Percentiles rank a stretch among this genome's conserved stretches.
Conservation (phyloP, 1,284 basidiomycete species). For the Cutaneotrichosporon dermatis region DNA sequence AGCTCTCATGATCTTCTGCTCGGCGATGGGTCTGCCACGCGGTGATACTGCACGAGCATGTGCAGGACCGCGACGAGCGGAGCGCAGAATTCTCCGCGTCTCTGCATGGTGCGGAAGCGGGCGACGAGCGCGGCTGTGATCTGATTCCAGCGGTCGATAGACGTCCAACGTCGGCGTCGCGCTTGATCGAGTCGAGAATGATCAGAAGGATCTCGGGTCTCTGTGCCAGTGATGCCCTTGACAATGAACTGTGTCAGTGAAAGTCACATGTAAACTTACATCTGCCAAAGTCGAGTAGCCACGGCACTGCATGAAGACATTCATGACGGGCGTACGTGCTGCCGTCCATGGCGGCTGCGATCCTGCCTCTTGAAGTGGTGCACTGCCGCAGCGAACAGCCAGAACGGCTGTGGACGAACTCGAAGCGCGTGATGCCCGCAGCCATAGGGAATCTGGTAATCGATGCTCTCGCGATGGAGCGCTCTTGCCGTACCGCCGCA, state of each 20-base stretch:
- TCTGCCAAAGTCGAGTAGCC: conserved; percentile 42
- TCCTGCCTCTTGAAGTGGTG: conserved; percentile 26
- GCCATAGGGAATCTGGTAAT: conserved; percentile 35
- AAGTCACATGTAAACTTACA: conserved; percentile 13
- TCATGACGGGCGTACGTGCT: conserved; percentile 40
- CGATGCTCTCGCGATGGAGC: conserved; percentile 24
- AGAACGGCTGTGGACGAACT: conserved; percentile 40
- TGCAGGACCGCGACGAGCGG: conserved; percentile 27
- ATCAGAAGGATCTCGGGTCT: conserved; percentile 38
- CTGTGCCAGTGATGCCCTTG: conserved; percentile 31
- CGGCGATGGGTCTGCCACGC: conserved; percentile 31
- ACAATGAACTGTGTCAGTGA: conserved; percentile 32
- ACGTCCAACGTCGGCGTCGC: conserved; percentile 46
- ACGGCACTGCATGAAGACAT: conserved; percentile 34
- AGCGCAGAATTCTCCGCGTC: conserved; percentile 24
- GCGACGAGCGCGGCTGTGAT: conserved; percentile 38
- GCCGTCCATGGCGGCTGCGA: conserved; percentile 32
- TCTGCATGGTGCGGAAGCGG: conserved; percentile 29
- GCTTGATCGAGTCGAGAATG: conserved; percentile 36
- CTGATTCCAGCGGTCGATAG: conserved; percentile 41
- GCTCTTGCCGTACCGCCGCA: conserved; percentile 28
- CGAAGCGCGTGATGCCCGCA: conserved; percentile 28
- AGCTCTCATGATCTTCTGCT: conserved; percentile 31
- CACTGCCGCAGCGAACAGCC: conserved; percentile 31
- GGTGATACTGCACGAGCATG: conserved; percentile 26